phyloP scores from a whole-genome alignment of 1,139 yeast species.

The Entelexis paramagnoliae region DNA sequence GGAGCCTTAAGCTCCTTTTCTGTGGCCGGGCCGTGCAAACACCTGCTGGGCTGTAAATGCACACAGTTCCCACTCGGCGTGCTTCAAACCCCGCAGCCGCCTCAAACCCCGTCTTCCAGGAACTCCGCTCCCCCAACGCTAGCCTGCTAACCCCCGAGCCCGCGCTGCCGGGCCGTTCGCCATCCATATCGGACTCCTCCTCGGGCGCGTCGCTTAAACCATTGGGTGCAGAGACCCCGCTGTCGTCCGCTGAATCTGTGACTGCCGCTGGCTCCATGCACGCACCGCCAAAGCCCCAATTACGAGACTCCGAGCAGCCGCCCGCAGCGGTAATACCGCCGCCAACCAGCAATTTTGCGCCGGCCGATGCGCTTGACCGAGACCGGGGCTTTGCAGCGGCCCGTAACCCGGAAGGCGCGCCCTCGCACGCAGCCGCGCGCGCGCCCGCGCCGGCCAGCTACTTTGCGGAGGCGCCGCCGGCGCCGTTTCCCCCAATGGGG shows the following conservation, averaged over 20 bases:
- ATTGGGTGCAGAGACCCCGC: neutral
- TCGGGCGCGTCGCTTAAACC: neutral
- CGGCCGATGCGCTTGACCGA: neutral
- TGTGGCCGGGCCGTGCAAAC: slow-evolving; percentile 3
- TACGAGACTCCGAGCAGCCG: neutral
- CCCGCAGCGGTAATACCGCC: neutral
- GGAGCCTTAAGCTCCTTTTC: slow-evolving; percentile 1
- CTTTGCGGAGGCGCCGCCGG: neutral
- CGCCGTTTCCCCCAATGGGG: neutral
- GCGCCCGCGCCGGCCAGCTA: neutral
- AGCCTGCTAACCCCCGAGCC: neutral
- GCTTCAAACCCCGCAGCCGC: neutral
- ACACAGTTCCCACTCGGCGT: neutral
- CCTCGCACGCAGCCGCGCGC: neutral
- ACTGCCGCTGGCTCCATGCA: neutral
- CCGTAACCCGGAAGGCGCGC: neutral
- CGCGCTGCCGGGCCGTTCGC: neutral
- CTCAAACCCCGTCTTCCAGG: neutral
- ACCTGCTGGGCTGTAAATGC: neutral
- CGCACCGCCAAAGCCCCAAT: neutral
- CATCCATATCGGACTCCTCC: neutral
- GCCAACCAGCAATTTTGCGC: neutral
- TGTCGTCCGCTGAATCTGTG: neutral
- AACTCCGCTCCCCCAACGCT: neutral
- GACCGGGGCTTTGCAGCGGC: neutral